Base-by-base conservation (phyloP, 495 filamentous ascomycete genomes). In the Penicillium coprophilum region DNA sequence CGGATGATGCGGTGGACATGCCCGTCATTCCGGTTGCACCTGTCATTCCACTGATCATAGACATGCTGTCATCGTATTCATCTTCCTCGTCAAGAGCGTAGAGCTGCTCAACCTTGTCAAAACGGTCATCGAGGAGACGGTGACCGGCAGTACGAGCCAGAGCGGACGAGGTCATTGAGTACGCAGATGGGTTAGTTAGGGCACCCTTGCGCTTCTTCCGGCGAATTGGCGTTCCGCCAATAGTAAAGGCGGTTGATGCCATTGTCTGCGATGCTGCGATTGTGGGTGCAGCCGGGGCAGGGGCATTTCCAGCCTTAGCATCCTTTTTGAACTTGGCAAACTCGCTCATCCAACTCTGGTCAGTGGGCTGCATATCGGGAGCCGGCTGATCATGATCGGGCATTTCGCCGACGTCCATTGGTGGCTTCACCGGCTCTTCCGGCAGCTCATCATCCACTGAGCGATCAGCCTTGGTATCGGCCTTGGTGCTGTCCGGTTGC, bases 81-180 rank as follows among this genome's bases (percentile, higher is more conserved):
- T 85, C 86, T 66, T 90, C 83, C 60, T 86, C 81, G 53, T 93
- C 89, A 12, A 85, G 80, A n/a, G 85, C 77, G 69, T 96, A 96
- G 53, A 88, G 75, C 61, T 89, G 87, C 68, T 96, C 90, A 28
- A 96, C 81, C 75, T 86, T 88, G 62, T 97, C 94, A 66, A 97
- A 99, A 13, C 94, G 85, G 41, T 85, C 86, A 68, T 99, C 95
- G 19, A 97, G 78, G 11, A 92, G 81, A 6, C 85, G 85, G 36
- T 92, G 80, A n/a, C 91, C 90, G 58, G 96, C 94, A 2, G 93
- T 97, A 40, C 95, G 84, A 20, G 87, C 83, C 7, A 97, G 77
- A 0, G 92, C 87, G 0, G 94, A 96, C 6, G 90, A 96, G 0
- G 88, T 92, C 95, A 97, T 99, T n/a, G 91, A 96, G 75, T 96